Evolutionary conservation across 805 yeast species (phyloP).

Genomic region (Wickerhamomyces alni): DNA sequence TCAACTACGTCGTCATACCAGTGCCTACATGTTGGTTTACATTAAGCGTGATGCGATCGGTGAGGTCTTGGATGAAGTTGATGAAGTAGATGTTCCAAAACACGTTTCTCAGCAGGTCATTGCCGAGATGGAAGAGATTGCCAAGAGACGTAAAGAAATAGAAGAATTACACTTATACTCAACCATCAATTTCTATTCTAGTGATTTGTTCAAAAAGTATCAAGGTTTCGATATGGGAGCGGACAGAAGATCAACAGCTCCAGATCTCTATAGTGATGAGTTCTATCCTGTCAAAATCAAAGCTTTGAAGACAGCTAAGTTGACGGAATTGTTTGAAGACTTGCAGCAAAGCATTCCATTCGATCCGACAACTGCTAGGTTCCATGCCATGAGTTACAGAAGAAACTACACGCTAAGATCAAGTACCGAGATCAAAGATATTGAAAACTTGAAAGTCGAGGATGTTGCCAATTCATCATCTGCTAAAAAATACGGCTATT

Average conservation of each 20-base stretch:
- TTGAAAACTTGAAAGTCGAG: slow-evolving; percentile 38
- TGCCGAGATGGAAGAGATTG: slow-evolving; percentile 54
- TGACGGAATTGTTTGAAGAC: slow-evolving; percentile 42
- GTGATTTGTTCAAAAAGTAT: slow-evolving; percentile 47
- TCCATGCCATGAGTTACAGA: slow-evolving; percentile 63
- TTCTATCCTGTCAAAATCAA: slow-evolving; percentile 45
- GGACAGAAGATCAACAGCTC: slow-evolving; percentile 42
- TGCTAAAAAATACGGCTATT: slow-evolving; percentile 40
- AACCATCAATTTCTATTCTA: slow-evolving; percentile 50
- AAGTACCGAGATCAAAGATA: slow-evolving; percentile 32
- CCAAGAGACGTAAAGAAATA: slow-evolving; percentile 45
- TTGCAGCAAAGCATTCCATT: slow-evolving; percentile 40
- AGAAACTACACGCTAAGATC: slow-evolving; percentile 69
- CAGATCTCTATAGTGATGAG: slow-evolving; percentile 39
- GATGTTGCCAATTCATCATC: slow-evolving; percentile 43
- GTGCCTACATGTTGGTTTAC: slow-evolving; percentile 96
- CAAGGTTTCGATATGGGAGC: slow-evolving; percentile 76
- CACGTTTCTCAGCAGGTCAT: slow-evolving; percentile 64
- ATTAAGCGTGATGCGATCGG: slow-evolving; percentile 57
- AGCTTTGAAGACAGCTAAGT: slow-evolving; percentile 50
- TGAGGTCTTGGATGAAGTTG: slow-evolving; percentile 52
- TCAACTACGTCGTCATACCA: slow-evolving; percentile 72
- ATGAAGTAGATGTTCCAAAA: slow-evolving; percentile 53
- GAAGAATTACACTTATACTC: slow-evolving; percentile 69
- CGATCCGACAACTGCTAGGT: slow-evolving; percentile 35